phyloP scores from a whole-genome alignment of 805 yeast genomes.

The Metschnikowia bowlesiae region DNA sequence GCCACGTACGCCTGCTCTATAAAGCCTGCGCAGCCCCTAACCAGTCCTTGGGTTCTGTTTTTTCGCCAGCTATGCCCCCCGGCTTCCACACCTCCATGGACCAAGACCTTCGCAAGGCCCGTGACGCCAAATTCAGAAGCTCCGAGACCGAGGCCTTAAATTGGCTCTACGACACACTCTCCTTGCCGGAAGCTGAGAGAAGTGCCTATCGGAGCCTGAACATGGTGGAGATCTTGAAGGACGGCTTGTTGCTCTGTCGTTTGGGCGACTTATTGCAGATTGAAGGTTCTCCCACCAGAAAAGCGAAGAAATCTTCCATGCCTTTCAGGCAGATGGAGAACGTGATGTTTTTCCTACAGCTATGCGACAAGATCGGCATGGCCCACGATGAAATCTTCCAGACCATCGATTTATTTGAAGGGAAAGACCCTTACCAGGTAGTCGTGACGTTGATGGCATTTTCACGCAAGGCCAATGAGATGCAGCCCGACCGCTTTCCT shows the following conservation, averaged over 20 bases:
- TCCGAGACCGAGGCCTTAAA: constrained; percentile 39
- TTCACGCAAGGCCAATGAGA: constrained; percentile 60
- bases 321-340: constrained; percentile 83
- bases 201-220: constrained; percentile 3
- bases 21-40: background rate
- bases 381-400: constrained; percentile 81
- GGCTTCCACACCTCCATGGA: constrained; percentile 48
- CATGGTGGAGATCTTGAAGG: constrained; percentile 53
- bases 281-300: constrained; percentile 31
- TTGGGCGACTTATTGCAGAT: constrained; percentile 27
- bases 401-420: constrained; percentile 70
- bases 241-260: constrained; percentile 46
- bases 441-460: constrained; percentile 69
- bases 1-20: background rate
- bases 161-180: constrained; percentile 50
- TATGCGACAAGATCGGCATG: constrained; percentile 61
- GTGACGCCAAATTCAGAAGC: constrained; percentile 49
- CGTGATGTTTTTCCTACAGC: constrained; percentile 63
- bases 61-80: background rate
- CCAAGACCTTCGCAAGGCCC: constrained; percentile 50
- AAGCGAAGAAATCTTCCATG: constrained; percentile 59
- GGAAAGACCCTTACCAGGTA: constrained; percentile 73
- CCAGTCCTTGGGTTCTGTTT: constrained; percentile 1
- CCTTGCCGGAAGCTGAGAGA: constrained; percentile 9
- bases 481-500: constrained; percentile 22